Evolutionary conservation across 1,284 basidiomycete genomes (phyloP).

Genomic region (Sanghuangporus baumii): DNA sequence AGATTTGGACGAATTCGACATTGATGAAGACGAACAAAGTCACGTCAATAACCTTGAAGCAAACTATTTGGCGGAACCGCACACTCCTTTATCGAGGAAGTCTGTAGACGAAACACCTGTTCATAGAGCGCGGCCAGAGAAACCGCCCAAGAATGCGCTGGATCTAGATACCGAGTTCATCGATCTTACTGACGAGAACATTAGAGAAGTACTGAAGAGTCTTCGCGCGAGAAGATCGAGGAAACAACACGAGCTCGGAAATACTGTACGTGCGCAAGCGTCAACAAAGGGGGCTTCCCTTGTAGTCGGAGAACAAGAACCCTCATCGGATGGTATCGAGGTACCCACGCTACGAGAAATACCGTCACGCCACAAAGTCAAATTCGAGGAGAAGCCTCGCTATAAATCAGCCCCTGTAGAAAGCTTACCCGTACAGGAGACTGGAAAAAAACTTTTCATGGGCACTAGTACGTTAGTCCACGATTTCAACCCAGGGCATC

Average conservation of each 20-base stretch:
- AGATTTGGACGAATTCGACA: background rate
- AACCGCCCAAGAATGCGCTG: background rate
- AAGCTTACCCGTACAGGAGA: background rate
- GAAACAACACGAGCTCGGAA: background rate
- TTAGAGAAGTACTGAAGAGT: background rate
- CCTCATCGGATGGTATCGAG: background rate
- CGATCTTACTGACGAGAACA: slow-evolving; percentile 27
- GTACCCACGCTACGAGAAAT: background rate
- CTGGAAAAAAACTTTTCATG: background rate
- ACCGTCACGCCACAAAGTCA: slow-evolving; percentile 1
- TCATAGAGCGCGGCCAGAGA: background rate
- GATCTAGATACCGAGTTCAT: slow-evolving; percentile 17
- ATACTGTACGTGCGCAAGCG: background rate
- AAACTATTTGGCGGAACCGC: background rate
- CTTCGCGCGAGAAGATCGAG: background rate
- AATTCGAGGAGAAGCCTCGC: slow-evolving; percentile 12
- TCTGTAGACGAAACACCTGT: background rate
- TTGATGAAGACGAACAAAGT: background rate
- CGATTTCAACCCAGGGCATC: background rate
- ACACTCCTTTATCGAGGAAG: background rate
- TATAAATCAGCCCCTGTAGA: slow-evolving; percentile 4
- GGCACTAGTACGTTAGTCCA: background rate
- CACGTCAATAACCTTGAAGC: background rate
- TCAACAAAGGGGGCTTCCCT: background rate
- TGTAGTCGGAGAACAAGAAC: background rate